These are phyloP conservation scores for Piloderma croceum DNA, from an alignment of 768 basidiomycete species.

Conservation along the genomic window DNA sequence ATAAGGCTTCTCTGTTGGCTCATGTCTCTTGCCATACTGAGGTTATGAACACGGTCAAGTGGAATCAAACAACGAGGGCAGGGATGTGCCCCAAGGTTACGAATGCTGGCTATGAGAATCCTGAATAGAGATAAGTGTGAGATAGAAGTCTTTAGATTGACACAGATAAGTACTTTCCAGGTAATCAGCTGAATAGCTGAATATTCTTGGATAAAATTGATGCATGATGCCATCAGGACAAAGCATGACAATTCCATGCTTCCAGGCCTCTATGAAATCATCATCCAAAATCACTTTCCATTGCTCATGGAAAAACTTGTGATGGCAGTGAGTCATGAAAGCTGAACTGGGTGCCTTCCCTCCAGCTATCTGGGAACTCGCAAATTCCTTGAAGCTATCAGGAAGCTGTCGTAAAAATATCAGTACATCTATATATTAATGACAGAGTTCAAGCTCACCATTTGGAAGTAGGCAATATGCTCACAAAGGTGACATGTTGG, in stretches of 20 bases:
- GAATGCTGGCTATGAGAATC: constrained; percentile 32
- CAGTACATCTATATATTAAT: not conserved
- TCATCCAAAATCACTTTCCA: constrained; percentile 28
- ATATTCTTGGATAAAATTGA: constrained; percentile 27
- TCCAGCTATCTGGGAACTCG: constrained; percentile 10
- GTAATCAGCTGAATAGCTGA: constrained; percentile 36
- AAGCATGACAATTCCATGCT: constrained; percentile 26
- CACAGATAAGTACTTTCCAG: constrained; percentile 35
- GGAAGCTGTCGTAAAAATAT: constrained; percentile 19
- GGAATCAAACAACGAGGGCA: constrained; percentile 33
- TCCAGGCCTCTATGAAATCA: constrained; percentile 29
- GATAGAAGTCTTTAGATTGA: constrained; percentile 12
- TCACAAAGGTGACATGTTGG: constrained; percentile 29
- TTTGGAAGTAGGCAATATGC: constrained; percentile 39
- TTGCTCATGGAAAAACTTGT: constrained; percentile 26
- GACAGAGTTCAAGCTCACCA: constrained; percentile 20
- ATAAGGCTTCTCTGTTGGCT: not conserved
- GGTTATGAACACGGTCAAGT: constrained; percentile 21
- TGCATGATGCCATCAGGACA: constrained; percentile 28
- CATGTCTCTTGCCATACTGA: constrained; percentile 26
- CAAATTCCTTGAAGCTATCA: constrained; percentile 22
- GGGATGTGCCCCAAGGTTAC: constrained; percentile 33
- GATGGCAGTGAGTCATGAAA: constrained; percentile 25
- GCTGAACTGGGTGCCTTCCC: constrained; percentile 5
- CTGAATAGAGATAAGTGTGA: constrained; percentile 14